Evolutionary conservation across 306 rosid species (phyloP).

Genomic region (Pachyrhizus erosus): DNA sequence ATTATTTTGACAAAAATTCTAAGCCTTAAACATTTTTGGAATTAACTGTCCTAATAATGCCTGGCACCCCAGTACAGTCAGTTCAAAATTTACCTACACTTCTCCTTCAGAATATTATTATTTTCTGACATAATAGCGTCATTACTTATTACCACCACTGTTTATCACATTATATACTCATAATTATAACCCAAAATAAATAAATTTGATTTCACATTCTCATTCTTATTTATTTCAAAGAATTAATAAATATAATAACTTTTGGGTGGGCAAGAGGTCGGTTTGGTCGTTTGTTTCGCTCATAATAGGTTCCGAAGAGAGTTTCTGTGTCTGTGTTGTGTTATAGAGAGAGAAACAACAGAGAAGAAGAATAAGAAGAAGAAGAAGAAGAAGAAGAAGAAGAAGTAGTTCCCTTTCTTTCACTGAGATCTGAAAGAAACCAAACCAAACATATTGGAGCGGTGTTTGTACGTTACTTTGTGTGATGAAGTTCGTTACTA

Average conservation of each 20-base stretch:
- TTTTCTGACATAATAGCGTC: conserved; percentile 18
- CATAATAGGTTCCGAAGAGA: conserved; percentile 9
- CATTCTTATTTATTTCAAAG: background rate
- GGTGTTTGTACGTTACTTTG: background rate
- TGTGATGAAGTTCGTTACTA: background rate
- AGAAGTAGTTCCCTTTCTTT: background rate
- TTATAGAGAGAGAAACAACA: background rate
- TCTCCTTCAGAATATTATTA: too few relatives aligned
- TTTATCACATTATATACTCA: conserved; percentile 16
- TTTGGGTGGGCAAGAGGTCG: background rate
- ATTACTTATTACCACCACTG: background rate
- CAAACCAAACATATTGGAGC: too few relatives aligned
- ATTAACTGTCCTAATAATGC: too few relatives aligned
- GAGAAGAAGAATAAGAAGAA: background rate
- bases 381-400: background rate
- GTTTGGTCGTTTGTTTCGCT: conserved; percentile 39
- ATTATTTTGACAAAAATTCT: too few relatives aligned
- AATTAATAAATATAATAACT: background rate
- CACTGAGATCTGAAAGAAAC: conserved; percentile 47
- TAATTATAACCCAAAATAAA: background rate
- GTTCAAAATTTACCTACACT: background rate
- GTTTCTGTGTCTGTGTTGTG: conserved; percentile 10
- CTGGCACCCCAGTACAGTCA: background rate
- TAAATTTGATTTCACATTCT: background rate
- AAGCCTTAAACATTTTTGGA: background rate